Conservation (phyloP, 2,329 filamentous ascomycete genomes). For the Tolypocladium pustulatum region DNA sequence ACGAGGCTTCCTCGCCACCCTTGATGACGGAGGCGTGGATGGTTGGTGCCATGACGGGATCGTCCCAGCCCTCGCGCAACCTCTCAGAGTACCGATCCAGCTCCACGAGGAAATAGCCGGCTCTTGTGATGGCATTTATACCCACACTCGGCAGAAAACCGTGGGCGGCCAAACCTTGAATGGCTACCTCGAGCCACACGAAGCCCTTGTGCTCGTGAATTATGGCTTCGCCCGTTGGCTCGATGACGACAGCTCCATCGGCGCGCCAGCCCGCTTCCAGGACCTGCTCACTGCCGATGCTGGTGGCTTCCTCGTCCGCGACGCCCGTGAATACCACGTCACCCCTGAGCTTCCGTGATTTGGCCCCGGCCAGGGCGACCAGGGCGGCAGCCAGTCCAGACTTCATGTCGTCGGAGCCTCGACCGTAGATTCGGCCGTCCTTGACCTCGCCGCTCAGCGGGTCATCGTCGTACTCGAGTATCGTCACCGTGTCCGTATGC, state of each 20-base stretch:
- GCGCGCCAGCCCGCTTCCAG: conserved; percentile 41
- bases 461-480: conserved; percentile 33
- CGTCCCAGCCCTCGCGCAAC: conserved; percentile 17
- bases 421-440: conserved; percentile 30
- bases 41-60: conserved; percentile 24
- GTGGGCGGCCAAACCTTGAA: conserved; percentile 30
- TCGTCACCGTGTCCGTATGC: conserved; percentile 41
- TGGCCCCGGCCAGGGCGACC: conserved; percentile 26
- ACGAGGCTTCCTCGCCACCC: conserved; percentile 40
- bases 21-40: conserved; percentile 37
- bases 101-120: conserved; percentile 34
- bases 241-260: conserved; percentile 38
- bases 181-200: conserved; percentile 30
- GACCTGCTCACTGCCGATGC: conserved; percentile 39
- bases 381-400: conserved; percentile 36
- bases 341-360: conserved; percentile 27
- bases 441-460: conserved; percentile 30
- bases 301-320: conserved; percentile 40
- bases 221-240: conserved; percentile 33
- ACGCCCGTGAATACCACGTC: conserved; percentile 43
- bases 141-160: conserved; percentile 32
- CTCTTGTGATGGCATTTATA: conserved; percentile 37
- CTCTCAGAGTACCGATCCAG: conserved; percentile 29
- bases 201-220: conserved; percentile 40
- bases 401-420: conserved; percentile 42